These are phyloP conservation scores for Aspergillus incahuasiensis DNA, from an alignment of 495 filamentous ascomycete species.

Conservation along the genomic window DNA sequence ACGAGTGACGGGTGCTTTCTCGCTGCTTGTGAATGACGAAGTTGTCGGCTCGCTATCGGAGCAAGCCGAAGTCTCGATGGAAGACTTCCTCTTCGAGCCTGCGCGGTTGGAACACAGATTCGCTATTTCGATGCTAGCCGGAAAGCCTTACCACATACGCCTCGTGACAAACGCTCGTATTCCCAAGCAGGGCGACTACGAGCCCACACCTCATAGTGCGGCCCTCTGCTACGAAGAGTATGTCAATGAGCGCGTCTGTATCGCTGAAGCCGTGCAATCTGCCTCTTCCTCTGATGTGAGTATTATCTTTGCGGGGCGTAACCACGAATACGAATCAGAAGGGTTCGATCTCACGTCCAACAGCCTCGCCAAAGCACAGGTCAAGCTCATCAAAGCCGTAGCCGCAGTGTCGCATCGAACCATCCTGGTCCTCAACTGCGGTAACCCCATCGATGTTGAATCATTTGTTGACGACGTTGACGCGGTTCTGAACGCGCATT, in stretches of 20 bases:
- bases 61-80: constrained; percentile 1
- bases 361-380: neutral
- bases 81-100: constrained; percentile 2
- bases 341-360: neutral
- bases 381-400: neutral
- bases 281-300: neutral
- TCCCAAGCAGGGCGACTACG: constrained; percentile 2
- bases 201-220: neutral
- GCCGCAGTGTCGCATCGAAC: neutral
- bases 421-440: neutral
- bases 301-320: neutral
- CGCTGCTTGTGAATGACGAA: neutral
- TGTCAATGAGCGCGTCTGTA: neutral
- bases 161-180: neutral
- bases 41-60: neutral
- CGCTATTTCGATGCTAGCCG: neutral
- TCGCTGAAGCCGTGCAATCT: neutral
- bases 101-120: neutral
- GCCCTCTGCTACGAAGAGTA: constrained; percentile 5
- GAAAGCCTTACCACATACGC: neutral
- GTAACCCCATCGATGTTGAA: neutral
- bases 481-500: neutral
- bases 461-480: neutral
- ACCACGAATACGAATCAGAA: neutral
- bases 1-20: neutral